Conservation (phyloP, 306 rosid genomes). For the Trifolium repens region DNA sequence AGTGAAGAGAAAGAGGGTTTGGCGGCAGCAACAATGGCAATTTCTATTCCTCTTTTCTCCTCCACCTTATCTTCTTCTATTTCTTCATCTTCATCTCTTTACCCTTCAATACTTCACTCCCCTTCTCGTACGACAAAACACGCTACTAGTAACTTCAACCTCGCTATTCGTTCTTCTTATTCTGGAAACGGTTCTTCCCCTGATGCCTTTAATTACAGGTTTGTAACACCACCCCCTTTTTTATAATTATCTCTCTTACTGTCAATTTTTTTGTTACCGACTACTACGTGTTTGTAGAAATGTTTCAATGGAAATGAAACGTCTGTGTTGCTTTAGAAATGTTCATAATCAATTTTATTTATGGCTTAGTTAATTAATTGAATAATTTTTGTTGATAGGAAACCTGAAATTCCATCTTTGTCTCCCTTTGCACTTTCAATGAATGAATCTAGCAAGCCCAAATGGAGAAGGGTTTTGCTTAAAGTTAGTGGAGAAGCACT, state of each 20-base stretch:
- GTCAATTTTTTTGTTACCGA: neutral
- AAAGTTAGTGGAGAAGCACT: slow-evolving; percentile 98
- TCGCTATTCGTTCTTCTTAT: slow-evolving; percentile 41
- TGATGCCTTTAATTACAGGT: slow-evolving; percentile 46
- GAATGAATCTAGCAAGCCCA: slow-evolving; percentile 61
- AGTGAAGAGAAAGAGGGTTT: slow-evolving; percentile 34
- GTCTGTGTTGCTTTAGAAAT: no score
- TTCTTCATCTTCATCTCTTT: slow-evolving; percentile 1
- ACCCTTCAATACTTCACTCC: slow-evolving; percentile 16
- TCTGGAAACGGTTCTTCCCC: slow-evolving; percentile 41
- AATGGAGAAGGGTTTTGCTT: slow-evolving; percentile 94
- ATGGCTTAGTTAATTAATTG: neutral
- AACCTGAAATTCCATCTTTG: slow-evolving; percentile 58
- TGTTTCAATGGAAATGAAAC: slow-evolving; percentile 14
- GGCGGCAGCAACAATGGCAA: slow-evolving; percentile 34
- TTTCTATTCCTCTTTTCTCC: slow-evolving; percentile 27
- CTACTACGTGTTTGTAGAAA: slow-evolving; percentile 31
- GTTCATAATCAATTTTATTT: neutral
- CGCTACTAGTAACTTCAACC: neutral
- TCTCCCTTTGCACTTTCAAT: slow-evolving; percentile 60
- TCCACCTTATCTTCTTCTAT: neutral
- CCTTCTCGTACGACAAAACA: neutral
- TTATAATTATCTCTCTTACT: neutral
- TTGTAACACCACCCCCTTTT: neutral
- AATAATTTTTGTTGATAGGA: slow-evolving; percentile 41